Evolutionary conservation across 805 yeast genomes (phyloP).

Genomic region (Jamesozyma piceae): DNA sequence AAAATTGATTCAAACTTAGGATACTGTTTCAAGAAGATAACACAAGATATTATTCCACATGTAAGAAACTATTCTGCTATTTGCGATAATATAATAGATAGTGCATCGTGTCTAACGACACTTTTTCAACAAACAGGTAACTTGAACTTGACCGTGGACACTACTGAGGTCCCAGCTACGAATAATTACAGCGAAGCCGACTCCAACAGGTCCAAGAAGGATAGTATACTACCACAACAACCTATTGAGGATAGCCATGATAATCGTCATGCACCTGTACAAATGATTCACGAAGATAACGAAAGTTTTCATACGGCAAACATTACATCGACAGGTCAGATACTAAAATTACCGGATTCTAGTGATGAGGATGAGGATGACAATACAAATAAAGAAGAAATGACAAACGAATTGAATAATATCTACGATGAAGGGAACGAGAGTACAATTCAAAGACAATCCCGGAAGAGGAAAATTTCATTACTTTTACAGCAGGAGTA

Average conservation of each 20-base stretch:
- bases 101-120: slow-evolving; percentile 64
- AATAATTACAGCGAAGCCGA: not conserved
- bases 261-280: not conserved
- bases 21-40: slow-evolving; percentile 56
- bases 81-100: slow-evolving; percentile 54
- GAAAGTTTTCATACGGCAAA: slow-evolving; percentile 17
- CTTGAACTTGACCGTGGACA: slow-evolving; percentile 36
- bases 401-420: slow-evolving; percentile 2
- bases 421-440: slow-evolving; percentile 12
- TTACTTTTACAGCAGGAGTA: slow-evolving; percentile 26
- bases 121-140: slow-evolving; percentile 70
- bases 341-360: slow-evolving; percentile 22
- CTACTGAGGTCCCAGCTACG: not conserved
- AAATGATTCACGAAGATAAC: not conserved
- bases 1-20: slow-evolving; percentile 69
- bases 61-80: slow-evolving; percentile 50
- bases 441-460: slow-evolving; percentile 24
- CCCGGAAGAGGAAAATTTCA: slow-evolving; percentile 27
- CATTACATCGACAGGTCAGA: slow-evolving; percentile 19
- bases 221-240: slow-evolving; percentile 2
- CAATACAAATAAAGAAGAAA: not conserved
- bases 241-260: not conserved
- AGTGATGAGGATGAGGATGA: slow-evolving; percentile 20
- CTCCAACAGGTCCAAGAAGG: not conserved
- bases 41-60: slow-evolving; percentile 58